Evolutionary conservation across 257 asterid species (phyloP).

Genomic region (Perilla frutescens): DNA sequence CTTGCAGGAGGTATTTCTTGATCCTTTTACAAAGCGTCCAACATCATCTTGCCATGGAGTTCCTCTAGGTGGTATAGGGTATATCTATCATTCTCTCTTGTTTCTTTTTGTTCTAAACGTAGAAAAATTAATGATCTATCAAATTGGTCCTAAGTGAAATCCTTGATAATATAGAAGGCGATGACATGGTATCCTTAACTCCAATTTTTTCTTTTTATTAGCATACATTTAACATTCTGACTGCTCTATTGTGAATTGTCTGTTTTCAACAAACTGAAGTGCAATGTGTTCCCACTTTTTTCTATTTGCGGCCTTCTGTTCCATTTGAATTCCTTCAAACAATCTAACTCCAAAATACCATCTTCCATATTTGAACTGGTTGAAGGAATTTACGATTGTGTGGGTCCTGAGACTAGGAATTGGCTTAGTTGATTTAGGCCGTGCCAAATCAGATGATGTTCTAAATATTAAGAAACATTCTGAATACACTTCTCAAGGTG

Average conservation of each 20-base stretch:
- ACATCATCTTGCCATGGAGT: conserved; percentile 90
- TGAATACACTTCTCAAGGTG: conserved; percentile 4
- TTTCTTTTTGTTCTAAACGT: conserved; percentile 2
- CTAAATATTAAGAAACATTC: neutral
- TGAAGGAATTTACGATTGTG: neutral
- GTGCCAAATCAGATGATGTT: neutral
- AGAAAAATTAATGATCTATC: neutral
- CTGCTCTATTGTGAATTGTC: neutral
- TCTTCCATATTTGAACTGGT: conserved; percentile 23
- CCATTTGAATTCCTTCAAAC: conserved; percentile 5
- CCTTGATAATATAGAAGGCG: neutral
- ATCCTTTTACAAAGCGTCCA: conserved; percentile 82
- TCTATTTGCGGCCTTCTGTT: conserved; percentile 18
- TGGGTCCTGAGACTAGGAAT: conserved; percentile 4
- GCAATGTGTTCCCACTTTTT: conserved; percentile 1
- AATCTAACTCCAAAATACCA: neutral
- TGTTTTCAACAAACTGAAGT: conserved; percentile 11
- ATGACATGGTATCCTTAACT: neutral
- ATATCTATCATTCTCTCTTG: conserved; percentile 34
- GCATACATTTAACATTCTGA: neutral
- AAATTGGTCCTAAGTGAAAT: conserved; percentile 9
- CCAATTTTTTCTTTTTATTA: neutral
- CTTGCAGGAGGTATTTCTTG: conserved; percentile 72
- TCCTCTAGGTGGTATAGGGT: conserved; percentile 99
- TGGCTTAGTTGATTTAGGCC: neutral